Conservation (phyloP, 768 basidiomycete genomes). For the Psilocybe sp. region DNA sequence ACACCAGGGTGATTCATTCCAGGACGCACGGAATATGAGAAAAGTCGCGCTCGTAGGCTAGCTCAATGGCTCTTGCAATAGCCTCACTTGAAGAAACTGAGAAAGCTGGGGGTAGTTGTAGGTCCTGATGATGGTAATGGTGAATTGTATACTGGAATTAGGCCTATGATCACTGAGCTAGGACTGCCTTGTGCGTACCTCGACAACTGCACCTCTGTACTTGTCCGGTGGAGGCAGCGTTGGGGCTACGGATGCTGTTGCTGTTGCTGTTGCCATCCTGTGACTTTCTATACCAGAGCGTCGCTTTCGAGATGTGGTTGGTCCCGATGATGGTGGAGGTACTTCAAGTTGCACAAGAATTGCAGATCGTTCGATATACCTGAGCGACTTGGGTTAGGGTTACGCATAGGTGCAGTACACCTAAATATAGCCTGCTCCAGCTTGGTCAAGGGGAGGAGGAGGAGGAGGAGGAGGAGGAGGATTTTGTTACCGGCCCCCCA, state of each 20-base stretch:
- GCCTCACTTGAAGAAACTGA: slow-evolving; percentile 69
- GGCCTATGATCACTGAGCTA: background rate
- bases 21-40: slow-evolving; percentile 79
- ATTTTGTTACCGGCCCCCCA: too few relatives aligned
- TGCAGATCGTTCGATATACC: background rate
- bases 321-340: too few relatives aligned
- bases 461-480: too few relatives aligned
- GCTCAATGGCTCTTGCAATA: slow-evolving; percentile 74
- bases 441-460: background rate
- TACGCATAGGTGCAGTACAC: background rate
- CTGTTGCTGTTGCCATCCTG: slow-evolving; percentile 13
- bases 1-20: background rate
- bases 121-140: slow-evolving; percentile 49
- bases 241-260: slow-evolving; percentile 15
- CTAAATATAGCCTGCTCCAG: background rate
- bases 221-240: slow-evolving; percentile 36
- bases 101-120: slow-evolving; percentile 87
- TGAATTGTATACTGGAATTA: background rate
- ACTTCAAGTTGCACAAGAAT: too few relatives aligned
- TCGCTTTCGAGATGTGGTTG: too few relatives aligned
- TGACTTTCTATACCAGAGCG: background rate
- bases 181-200: slow-evolving; percentile 49
- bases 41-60: slow-evolving; percentile 92
- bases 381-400: background rate
- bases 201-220: slow-evolving; percentile 89